Conservation (phyloP, 257 asterid genomes). For the Asclepias syriaca region DNA sequence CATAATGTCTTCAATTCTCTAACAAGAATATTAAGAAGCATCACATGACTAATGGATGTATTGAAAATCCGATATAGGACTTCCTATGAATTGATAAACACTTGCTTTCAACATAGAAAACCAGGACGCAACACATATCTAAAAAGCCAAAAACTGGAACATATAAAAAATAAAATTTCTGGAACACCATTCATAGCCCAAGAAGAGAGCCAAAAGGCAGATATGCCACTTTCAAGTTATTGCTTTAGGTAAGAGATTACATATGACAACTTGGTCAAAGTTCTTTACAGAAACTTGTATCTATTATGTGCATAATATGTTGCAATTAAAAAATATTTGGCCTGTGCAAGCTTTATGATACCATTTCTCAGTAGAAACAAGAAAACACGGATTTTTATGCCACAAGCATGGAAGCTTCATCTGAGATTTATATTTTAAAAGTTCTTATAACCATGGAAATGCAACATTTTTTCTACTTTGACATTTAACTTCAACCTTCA, state of each 20-base stretch:
- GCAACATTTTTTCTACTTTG: background rate
- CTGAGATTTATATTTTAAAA: background rate
- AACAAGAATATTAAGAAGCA: background rate
- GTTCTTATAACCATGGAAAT: background rate
- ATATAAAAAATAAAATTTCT: too few relatives aligned
- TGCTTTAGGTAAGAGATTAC: background rate
- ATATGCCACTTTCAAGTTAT: background rate
- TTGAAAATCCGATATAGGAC: background rate
- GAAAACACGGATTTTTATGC: background rate
- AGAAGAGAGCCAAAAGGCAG: background rate
- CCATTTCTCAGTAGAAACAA: background rate
- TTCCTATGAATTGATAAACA: background rate
- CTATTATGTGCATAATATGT: background rate
- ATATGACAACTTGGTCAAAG: background rate
- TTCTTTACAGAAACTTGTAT: background rate
- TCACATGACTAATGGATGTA: background rate
- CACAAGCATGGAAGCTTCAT: background rate
- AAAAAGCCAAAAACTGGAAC: background rate
- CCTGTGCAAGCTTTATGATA: background rate
- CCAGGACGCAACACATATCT: background rate
- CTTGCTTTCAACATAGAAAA: background rate
- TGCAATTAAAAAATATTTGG: background rate
- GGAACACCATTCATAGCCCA: background rate
- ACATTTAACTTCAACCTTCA: background rate
- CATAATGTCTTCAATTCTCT: background rate